These are phyloP conservation scores for Ogataea nitratoaversa DNA, from an alignment of 805 yeast genomes.

Conservation along the genomic window DNA sequence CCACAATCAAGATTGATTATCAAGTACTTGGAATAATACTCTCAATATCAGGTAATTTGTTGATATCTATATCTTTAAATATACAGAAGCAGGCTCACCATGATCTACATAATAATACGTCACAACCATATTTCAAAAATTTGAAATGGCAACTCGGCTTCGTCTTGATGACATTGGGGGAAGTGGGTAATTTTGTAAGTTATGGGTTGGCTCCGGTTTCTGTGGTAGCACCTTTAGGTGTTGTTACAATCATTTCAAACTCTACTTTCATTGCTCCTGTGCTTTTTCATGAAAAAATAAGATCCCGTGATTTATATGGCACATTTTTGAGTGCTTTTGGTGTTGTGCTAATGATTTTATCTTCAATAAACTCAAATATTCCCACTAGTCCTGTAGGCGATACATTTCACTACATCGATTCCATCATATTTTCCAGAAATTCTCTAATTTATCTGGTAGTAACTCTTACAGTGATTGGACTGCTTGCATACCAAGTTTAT, in stretches of 20 bases:
- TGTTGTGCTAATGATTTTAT: slow-evolving; percentile 37
- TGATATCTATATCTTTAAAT: slow-evolving; percentile 26
- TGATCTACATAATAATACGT: slow-evolving; percentile 4
- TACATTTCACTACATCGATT: slow-evolving; percentile 27
- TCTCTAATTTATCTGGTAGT: slow-evolving; percentile 25
- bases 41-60: slow-evolving; percentile 24
- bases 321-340: slow-evolving; percentile 39
- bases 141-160: slow-evolving; percentile 40
- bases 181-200: slow-evolving; percentile 43
- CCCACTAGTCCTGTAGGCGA: slow-evolving; percentile 13
- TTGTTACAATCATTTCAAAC: slow-evolving; percentile 44
- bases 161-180: slow-evolving; percentile 40
- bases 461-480: slow-evolving; percentile 14
- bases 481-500: slow-evolving; percentile 12
- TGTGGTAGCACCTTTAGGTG: slow-evolving; percentile 46
- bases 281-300: slow-evolving; percentile 37
- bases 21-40: slow-evolving; percentile 21
- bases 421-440: slow-evolving; percentile 22
- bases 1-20: slow-evolving; percentile 6
- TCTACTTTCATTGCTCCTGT: slow-evolving; percentile 43
- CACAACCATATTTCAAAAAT: slow-evolving; percentile 13
- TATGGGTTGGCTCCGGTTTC: slow-evolving; percentile 47
- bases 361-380: slow-evolving; percentile 26
- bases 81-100: slow-evolving; percentile 27
- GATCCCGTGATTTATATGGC: slow-evolving; percentile 34